Percentiles rank a stretch among this genome's conserved stretches.
phyloP scores from a whole-genome alignment of 176 grass and related monocot species.

The Eremochloa ophiuroides region DNA sequence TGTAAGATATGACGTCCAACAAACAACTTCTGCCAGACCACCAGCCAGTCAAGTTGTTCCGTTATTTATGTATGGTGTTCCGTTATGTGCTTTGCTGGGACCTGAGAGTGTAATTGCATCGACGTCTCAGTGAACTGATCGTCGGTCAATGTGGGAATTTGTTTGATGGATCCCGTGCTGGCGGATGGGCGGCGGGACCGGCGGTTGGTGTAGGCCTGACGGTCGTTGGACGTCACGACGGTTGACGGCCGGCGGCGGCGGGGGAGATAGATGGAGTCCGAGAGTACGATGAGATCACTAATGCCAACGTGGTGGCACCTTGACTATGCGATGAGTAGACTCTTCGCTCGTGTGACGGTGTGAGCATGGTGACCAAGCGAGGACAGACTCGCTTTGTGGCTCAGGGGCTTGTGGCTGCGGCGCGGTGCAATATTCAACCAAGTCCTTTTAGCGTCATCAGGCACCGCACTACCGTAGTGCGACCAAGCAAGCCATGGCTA shows the following conservation, averaged over 20 bases:
- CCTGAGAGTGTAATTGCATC: not conserved
- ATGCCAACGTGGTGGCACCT: not conserved
- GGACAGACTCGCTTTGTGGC: not conserved
- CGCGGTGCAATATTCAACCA: not conserved
- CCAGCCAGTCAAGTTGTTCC: not conserved
- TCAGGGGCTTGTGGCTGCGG: not conserved
- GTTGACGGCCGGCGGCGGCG: not conserved
- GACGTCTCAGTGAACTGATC: not conserved
- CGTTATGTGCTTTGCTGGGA: too few relatives aligned
- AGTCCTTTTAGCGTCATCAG: not conserved
- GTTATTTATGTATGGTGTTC: not conserved
- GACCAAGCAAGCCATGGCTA: not conserved
- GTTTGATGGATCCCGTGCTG: too few relatives aligned
- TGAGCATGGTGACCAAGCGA: not conserved
- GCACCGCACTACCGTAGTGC: not conserved
- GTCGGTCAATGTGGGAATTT: too few relatives aligned
- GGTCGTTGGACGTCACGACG: not conserved
- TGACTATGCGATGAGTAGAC: not conserved
- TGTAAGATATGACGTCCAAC: conserved; percentile 31
- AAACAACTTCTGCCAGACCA: not conserved
- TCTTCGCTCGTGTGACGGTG: not conserved
- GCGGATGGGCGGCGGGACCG: not conserved
- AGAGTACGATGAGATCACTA: not conserved
- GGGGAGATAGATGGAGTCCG: not conserved
- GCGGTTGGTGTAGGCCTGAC: not conserved